Base-by-base conservation (phyloP, 495 filamentous ascomycete genomes). In the Aspergillus sclerotiicarbonarius region DNA sequence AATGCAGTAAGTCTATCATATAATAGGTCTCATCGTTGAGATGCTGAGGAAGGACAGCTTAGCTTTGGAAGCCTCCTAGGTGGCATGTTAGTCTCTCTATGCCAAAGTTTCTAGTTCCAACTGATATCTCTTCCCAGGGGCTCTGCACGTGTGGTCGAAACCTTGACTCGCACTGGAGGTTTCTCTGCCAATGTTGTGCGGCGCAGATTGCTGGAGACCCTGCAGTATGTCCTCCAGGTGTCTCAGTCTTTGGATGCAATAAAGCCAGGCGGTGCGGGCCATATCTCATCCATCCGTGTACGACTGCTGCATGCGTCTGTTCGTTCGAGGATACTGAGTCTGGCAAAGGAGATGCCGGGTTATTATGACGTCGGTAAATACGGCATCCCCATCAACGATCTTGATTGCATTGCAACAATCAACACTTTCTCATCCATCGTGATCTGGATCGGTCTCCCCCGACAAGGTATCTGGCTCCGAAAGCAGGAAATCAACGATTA, bases 231-330 rank as follows among this genome's bases (percentile, higher is more conserved):
- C n/a, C 76, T 90, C 1, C 82, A 90, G 71, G 84, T 89, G 35
- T 90, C 88, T 3, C 70, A 71, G 30, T 86, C 83, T 8, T 66
- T 87, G 1, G 80, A 83, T 12, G 86, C 83, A 7, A 83, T 92
- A 60, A 76, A 86, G 57, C 87, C 85, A 0, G 85, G 84, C 20
- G 89, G 90, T 0, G 82, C 77, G 12, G 89, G 88, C 12, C 84
- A 85, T 52, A 71, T 74, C 4, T 89, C 88, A 8, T 86, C 86
- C 8, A 73, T 92, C 20, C 81, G 87, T n/a, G 88, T 92, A 10
- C 83, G 89, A 9, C 74, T 92, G 8, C 81, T 94, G 5, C 90
- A 92, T 65, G 83, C 87, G 1, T 82, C 83, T 6, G 88, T 91
- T 8, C 82, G 90, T 0, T 67, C 80, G 51, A 81, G 84, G 21